These are phyloP conservation scores for Aspergillus sclerotiicarbonarius DNA, from an alignment of 495 filamentous ascomycete species.

Conservation along the genomic window DNA sequence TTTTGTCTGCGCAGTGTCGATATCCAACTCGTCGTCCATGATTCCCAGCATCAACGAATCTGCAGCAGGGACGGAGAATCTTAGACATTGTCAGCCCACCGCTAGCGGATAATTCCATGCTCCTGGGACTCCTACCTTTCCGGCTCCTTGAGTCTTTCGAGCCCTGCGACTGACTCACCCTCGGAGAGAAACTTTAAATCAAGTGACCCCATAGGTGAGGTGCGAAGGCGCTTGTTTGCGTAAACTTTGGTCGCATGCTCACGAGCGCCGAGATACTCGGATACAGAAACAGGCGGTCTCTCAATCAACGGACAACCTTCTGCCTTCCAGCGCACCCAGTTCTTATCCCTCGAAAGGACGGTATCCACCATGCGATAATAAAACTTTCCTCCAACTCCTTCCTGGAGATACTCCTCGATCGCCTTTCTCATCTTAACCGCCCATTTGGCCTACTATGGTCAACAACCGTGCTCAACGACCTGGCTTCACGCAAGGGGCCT, in stretches of 20 bases:
- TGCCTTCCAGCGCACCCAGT: constrained; percentile 97
- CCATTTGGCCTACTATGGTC: constrained; percentile 63
- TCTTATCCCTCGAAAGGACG: constrained; percentile 90
- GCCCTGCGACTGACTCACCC: constrained; percentile 46
- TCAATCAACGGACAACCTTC: constrained; percentile 89
- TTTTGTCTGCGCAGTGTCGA: constrained; percentile 72
- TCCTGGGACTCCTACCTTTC: constrained; percentile 43
- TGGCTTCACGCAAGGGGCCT: constrained; percentile 25
- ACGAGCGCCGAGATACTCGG: constrained; percentile 65
- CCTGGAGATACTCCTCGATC: constrained; percentile 76
- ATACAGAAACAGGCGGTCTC: constrained; percentile 61
- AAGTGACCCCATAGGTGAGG: constrained; percentile 66
- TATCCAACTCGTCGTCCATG: constrained; percentile 70
- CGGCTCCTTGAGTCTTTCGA: constrained; percentile 58
- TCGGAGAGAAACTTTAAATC: constrained; percentile 76
- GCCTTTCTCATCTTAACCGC: constrained; percentile 64
- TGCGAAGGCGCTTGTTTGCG: constrained; percentile 62
- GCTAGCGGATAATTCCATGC: not conserved
- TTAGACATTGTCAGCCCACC: constrained; percentile 21
- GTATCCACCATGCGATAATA: constrained; percentile 97
- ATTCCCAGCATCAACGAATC: constrained; percentile 63
- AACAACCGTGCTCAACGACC: constrained; percentile 24
- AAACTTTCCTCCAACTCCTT: constrained; percentile 70
- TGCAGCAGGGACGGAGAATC: constrained; percentile 50
- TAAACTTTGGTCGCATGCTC: constrained; percentile 60